Conservation (phyloP, 139 green algal genomes). For the Haematococcus sp. region DNA sequence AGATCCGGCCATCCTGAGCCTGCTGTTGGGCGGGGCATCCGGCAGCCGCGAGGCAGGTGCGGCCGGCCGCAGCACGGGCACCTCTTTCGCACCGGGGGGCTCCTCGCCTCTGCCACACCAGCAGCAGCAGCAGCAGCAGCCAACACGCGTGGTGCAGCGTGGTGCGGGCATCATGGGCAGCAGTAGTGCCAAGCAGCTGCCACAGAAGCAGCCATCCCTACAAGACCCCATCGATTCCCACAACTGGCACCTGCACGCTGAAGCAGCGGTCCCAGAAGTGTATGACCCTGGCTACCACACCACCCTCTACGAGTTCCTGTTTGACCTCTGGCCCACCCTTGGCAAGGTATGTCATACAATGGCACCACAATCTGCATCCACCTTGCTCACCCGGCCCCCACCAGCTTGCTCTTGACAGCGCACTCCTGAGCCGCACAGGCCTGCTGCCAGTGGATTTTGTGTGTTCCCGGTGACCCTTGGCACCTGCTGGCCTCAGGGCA, state of each 20-base stretch:
- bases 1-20: background rate
- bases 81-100: too few relatives aligned
- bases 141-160: too few relatives aligned
- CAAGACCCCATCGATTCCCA: background rate
- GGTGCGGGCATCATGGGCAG: background rate
- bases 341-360: constrained; percentile 3
- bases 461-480: too few relatives aligned
- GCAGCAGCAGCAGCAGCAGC: background rate
- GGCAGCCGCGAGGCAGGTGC: too few relatives aligned
- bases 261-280: constrained; percentile 11
- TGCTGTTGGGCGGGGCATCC: too few relatives aligned
- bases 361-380: too few relatives aligned
- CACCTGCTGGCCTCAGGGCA: too few relatives aligned
- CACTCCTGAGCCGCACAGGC: too few relatives aligned
- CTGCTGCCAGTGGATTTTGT: too few relatives aligned
- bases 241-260: constrained; percentile 16
- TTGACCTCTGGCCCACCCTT: constrained; percentile 28
- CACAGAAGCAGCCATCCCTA: background rate
- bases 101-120: background rate
- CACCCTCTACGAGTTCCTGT: constrained; percentile 30
- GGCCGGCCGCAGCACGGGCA: too few relatives aligned
- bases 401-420: too few relatives aligned
- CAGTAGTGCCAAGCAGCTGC: background rate
- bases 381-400: too few relatives aligned
- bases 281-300: constrained; percentile 36